Conservation (phyloP, 495 filamentous ascomycete genomes). For the Beverwykella pulmonaria region DNA sequence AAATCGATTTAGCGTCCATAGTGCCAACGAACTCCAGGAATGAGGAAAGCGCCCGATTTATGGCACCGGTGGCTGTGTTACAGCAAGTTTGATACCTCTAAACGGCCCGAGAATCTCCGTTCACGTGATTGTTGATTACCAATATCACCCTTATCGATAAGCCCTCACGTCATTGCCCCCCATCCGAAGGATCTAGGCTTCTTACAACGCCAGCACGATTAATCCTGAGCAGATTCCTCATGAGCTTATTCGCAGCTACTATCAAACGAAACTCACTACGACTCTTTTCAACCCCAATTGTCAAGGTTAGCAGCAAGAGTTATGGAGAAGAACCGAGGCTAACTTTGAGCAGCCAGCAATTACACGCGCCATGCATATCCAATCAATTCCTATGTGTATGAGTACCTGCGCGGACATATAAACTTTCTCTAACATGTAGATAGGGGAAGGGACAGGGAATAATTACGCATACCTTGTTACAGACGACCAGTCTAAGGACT, state of each 20-base stretch:
- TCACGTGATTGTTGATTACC: not conserved
- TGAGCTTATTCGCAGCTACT: conserved; percentile 32
- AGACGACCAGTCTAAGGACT: conserved; percentile 85
- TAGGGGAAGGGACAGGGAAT: conserved; percentile 86
- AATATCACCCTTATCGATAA: conserved; percentile 8
- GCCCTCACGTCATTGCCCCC: not conserved
- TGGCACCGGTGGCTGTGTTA: no score
- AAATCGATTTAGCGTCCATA: no score
- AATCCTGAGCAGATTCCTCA: conserved; percentile 25
- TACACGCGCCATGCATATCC: conserved; percentile 79
- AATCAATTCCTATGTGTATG: conserved; percentile 98
- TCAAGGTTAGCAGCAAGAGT: conserved; percentile 6
- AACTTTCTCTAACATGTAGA: not conserved
- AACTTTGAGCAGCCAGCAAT: conserved; percentile 19
- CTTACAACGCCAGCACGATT: not conserved
- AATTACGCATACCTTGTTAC: conserved; percentile 97
- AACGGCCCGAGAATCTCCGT: no score
- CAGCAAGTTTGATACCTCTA: no score
- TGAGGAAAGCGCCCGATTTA: no score
- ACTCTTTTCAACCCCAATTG: conserved; percentile 16
- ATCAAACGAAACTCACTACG: conserved; percentile 19
- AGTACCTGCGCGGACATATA: conserved; percentile 26
- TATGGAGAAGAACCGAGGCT: not conserved
- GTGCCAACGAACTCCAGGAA: no score
- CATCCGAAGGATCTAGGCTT: not conserved